Base-by-base conservation (phyloP, 768 basidiomycete genomes). In the Termitomyces sp. region DNA sequence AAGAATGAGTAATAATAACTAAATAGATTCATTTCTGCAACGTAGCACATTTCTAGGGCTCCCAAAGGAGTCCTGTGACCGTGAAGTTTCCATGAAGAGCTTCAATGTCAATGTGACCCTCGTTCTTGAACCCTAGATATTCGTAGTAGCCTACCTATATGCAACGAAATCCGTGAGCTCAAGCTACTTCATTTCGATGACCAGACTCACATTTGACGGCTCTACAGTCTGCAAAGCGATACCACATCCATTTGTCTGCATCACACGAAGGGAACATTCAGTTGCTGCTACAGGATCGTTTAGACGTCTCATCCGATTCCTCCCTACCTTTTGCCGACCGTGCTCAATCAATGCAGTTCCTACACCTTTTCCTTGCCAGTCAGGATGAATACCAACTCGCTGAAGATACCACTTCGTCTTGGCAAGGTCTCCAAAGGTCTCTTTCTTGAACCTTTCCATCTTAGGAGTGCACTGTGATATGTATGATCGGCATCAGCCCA, bases 351-450 rank as follows among this genome's bases (percentile, higher is more conserved):
- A 53, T 2, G 62, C 59, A 44, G 57, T 63, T 40, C 60, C 54
- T 28, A 66, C 50, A 20, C 57, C 59, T 36, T 57, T 61, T 22
- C 63, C 57, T 62, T 62, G 60, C 60, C 57, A 59, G 36, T 54
- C 50, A 39, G 61, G 59, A 22, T 52, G 58, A 28, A 60, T 49
- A 24, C 55, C 58, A 24, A 53, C 33, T 20, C 58, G 54, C 24
- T 61, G 56, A 53, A 58, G 61, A 58, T 65, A 61, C 59, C 55
- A 59, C n/a, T 57, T 58, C 24, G 58, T 61, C 7, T 59, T 58
- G 0, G 54, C 54, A 8, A 40, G 52, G 12, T 61, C 60, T 4
- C 63, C 59, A 39, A 63, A 63, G 24, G 35, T 16, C 24, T 20
- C 35, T 24, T 61, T 61, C 42, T 57, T 60, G 28, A 63, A 59